Base-by-base conservation (phyloP, 495 filamentous ascomycete genomes). In the Hyaloscypha finlandica region DNA sequence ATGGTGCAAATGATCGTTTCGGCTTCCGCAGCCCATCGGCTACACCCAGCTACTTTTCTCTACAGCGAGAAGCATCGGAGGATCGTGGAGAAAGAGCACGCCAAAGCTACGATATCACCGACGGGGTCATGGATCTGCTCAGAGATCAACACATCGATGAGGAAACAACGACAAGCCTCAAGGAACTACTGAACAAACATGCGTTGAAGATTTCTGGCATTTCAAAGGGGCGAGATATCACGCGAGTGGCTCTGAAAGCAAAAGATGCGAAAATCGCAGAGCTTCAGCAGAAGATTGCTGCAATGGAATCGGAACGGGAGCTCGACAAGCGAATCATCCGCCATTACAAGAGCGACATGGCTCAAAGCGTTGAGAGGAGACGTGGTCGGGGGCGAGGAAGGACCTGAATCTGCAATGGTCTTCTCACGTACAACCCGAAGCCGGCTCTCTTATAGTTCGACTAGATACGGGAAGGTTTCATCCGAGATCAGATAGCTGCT, bases 141-240 rank as follows among this genome's bases (percentile, higher is more conserved):
- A 77, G 84, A 9, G 75, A 74, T 20, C 76, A 84, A 65, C 64
- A 77, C 14, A 78, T 88, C 22, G 75, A 81, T 12, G 63, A 74
- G 4, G 55, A 74, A 22, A 78, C 80, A 6, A 78, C 70, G 14
- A 74, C 79, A 9, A 79, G 77, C 31, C 60, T 90, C 2, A 77
- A 79, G 3, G 68, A 71, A 29, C 70, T 85, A 4, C 77, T 92
- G 20, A 82, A 86, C 39, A 80, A 74, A 45, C 82, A 90, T 68
- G 84, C 86, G 12, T 73, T 86, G 60, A 81, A 79, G 48, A 79
- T 76, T 8, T 80, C 78, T 66, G 90, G 90, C 1, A 80, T 91
- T 22, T 78, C 81, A 32, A 81, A 81, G 4, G 89, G 87, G 0
- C 75, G 90, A 6, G 90, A 94, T 63, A 83, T 88, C 25, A 78